These are phyloP conservation scores for Jatropha podagrica DNA, from an alignment of 441 rosid genomes.

Conservation along the genomic window DNA sequence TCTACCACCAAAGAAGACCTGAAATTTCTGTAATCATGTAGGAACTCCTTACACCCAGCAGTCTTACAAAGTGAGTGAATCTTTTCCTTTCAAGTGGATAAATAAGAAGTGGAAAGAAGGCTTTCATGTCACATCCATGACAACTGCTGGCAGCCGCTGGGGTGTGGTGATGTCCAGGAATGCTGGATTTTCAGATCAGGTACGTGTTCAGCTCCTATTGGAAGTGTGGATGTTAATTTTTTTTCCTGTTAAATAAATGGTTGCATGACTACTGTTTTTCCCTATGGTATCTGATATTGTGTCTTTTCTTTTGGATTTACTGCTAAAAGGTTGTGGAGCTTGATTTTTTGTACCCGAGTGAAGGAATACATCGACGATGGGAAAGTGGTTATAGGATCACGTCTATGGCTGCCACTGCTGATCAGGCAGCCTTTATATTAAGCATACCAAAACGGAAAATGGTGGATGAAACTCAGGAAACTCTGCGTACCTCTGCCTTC, in stretches of 20 bases:
- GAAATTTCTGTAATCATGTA: constrained; percentile 30
- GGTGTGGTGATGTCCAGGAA: constrained; percentile 87
- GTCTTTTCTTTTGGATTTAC: neutral
- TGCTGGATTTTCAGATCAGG: constrained; percentile 81
- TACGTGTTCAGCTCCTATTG: constrained; percentile 17
- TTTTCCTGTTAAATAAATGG: neutral
- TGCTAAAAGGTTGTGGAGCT: constrained; percentile 81
- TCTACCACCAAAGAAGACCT: neutral
- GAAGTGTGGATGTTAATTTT: neutral
- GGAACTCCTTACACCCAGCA: constrained; percentile 84
- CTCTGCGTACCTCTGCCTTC: constrained; percentile 87
- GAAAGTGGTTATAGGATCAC: constrained; percentile 78
- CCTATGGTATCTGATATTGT: constrained; percentile 14
- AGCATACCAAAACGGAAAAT: constrained; percentile 76
- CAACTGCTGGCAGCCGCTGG: constrained; percentile 81
- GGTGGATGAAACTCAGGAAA: constrained; percentile 87
- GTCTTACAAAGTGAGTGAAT: constrained; percentile 81
- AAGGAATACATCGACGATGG: constrained; percentile 82
- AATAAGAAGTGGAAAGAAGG: constrained; percentile 92
- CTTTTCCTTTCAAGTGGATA: constrained; percentile 86
- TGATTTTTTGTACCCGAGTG: constrained; percentile 83
- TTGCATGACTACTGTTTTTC: neutral
- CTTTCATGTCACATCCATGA: constrained; percentile 81
- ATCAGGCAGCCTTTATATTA: constrained; percentile 79
- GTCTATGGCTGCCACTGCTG: constrained; percentile 83